Evolutionary conservation across 176 grass and related monocot genomes (phyloP).

Genomic region (Oryza nivara): DNA sequence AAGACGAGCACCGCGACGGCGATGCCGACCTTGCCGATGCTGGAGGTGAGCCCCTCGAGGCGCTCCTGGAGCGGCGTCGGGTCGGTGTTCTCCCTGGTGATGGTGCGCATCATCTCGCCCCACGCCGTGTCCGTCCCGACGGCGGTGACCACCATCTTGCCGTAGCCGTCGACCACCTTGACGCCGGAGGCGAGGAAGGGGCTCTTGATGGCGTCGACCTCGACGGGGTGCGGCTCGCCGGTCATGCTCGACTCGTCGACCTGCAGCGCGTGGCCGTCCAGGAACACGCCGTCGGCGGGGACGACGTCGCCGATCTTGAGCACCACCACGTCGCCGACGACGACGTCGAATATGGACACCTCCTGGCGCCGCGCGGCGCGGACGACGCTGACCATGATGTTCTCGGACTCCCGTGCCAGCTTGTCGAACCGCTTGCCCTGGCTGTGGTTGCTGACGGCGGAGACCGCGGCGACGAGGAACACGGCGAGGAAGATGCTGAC

Average conservation of each 20-base stretch:
- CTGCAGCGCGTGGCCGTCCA: conserved; percentile 59
- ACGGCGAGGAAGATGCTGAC: conserved; percentile 78
- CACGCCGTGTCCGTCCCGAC: conserved; percentile 72
- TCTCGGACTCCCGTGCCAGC: conserved; percentile 44
- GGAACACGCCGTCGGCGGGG: conserved; percentile 64
- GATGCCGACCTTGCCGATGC: conserved; percentile 83
- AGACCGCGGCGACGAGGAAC: conserved; percentile 60
- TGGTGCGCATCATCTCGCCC: conserved; percentile 91
- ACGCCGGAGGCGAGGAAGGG: conserved; percentile 76
- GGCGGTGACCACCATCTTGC: conserved; percentile 69
- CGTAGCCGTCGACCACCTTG: conserved; percentile 78
- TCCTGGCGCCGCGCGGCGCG: conserved; percentile 47
- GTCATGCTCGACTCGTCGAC: conserved; percentile 95
- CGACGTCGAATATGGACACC: conserved; percentile 58
- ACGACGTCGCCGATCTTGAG: conserved; percentile 75
- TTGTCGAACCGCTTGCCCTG: conserved; percentile 61
- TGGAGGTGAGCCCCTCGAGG: conserved; percentile 63
- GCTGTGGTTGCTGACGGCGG: conserved; percentile 67
- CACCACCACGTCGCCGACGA: conserved; percentile 68
- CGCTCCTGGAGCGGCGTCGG: conserved; percentile 81
- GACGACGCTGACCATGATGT: conserved; percentile 50
- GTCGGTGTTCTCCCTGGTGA: conserved; percentile 55
- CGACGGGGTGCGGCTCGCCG: conserved; percentile 66
- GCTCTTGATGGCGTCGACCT: conserved; percentile 39
- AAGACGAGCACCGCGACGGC: conserved; percentile 66